phyloP scores from a whole-genome alignment of 345 rosid species.

The Citrus inodora region DNA sequence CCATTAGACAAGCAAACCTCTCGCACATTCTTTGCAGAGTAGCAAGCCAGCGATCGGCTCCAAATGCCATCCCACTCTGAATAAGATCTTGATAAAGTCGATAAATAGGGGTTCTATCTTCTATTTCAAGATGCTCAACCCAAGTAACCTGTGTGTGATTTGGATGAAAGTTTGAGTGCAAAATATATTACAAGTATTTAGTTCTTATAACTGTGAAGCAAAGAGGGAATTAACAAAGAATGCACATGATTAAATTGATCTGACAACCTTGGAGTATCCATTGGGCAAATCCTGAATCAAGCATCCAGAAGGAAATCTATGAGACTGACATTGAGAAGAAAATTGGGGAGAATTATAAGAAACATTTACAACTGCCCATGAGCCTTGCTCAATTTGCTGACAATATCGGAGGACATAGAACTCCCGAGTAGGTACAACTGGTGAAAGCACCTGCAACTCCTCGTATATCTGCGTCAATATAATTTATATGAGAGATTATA shows the following conservation, averaged over 20 bases:
- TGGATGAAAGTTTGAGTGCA: background rate
- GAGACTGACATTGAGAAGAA: slow-evolving; percentile 51
- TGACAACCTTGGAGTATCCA: slow-evolving; percentile 83
- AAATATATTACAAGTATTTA: background rate
- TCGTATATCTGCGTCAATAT: slow-evolving; percentile 59
- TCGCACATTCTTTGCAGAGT: slow-evolving; percentile 86
- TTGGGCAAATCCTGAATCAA: slow-evolving; percentile 96
- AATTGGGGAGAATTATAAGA: slow-evolving; percentile 80
- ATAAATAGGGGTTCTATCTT: slow-evolving; percentile 61
- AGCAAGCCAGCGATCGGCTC: slow-evolving; percentile 84
- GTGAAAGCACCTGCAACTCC: slow-evolving; percentile 92
- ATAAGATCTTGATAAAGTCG: slow-evolving; percentile 63
- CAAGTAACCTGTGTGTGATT: slow-evolving; percentile 65
- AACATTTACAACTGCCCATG: slow-evolving; percentile 84
- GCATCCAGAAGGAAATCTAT: slow-evolving; percentile 90
- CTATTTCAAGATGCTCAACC: slow-evolving; percentile 86
- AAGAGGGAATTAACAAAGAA: slow-evolving; percentile 8
- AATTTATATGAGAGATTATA: background rate
- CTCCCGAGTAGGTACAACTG: slow-evolving; percentile 71
- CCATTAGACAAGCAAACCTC: slow-evolving; percentile 74
- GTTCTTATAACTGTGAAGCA: background rate
- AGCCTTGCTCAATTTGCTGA: slow-evolving; percentile 87
- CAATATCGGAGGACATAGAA: slow-evolving; percentile 75
- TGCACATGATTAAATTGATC: slow-evolving; percentile 5
- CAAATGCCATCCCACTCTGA: slow-evolving; percentile 72